These are phyloP conservation scores for Arachnomyces sp. DNA, from an alignment of 2,329 filamentous ascomycete species.

Conservation along the genomic window DNA sequence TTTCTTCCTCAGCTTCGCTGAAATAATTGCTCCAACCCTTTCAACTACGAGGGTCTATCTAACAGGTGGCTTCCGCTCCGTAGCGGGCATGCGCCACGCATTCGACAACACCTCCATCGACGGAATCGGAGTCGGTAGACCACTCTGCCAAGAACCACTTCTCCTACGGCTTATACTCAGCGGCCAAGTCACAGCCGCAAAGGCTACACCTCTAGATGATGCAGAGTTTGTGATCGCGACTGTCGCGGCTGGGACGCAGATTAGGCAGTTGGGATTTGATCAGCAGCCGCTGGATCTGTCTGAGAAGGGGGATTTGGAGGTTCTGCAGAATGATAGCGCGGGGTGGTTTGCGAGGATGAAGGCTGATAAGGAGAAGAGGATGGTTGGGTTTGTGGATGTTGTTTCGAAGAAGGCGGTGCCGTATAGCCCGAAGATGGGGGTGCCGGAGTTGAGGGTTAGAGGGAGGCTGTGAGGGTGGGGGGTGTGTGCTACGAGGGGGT, in stretches of 20 bases:
- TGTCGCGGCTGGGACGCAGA: slow-evolving; percentile 43
- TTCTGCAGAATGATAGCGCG: too few species aligned
- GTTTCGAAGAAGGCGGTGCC: too few species aligned
- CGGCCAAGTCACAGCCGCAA: slow-evolving; percentile 38
- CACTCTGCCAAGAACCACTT: slow-evolving; percentile 43
- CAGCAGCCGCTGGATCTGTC: slow-evolving; percentile 45
- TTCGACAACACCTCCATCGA: slow-evolving; percentile 44
- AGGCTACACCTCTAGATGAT: slow-evolving; percentile 41
- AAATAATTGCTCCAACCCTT: slow-evolving; percentile 42
- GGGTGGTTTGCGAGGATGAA: too few species aligned
- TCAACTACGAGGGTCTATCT: slow-evolving; percentile 50
- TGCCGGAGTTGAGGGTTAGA: too few species aligned
- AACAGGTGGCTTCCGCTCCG: slow-evolving; percentile 51
- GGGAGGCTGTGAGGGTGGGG: too few species aligned
- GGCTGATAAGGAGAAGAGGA: too few species aligned
- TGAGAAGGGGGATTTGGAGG: too few species aligned
- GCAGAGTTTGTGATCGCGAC: slow-evolving; percentile 45
- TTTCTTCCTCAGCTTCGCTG: slow-evolving; percentile 54
- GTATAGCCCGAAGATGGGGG: too few species aligned
- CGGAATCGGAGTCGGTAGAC: slow-evolving; percentile 51
- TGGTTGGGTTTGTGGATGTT: too few species aligned
- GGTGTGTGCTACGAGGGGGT: too few species aligned
- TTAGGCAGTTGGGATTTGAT: slow-evolving; percentile 45
- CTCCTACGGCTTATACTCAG: slow-evolving; percentile 22
- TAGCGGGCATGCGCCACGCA: slow-evolving; percentile 50